Evolutionary conservation across 2,329 filamentous ascomycete species (phyloP).

Genomic region (Pezicula carpinea): DNA sequence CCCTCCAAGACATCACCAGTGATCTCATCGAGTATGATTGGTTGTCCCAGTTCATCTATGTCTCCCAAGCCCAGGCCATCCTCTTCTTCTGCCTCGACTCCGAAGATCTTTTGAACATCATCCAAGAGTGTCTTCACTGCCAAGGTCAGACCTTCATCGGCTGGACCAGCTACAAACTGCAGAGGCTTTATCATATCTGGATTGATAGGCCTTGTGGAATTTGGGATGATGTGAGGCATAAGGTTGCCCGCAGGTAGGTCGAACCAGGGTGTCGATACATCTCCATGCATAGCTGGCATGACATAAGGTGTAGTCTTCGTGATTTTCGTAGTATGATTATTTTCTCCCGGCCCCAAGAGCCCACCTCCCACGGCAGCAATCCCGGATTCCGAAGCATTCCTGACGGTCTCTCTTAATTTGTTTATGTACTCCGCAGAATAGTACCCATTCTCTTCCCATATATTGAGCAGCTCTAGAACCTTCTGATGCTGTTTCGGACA

Average conservation of each 20-base stretch:
- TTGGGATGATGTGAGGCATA: constrained; percentile 72
- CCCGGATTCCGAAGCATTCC: constrained; percentile 33
- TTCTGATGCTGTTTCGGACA: constrained; percentile 64
- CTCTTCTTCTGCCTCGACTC: constrained; percentile 45
- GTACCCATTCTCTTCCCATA: constrained; percentile 68
- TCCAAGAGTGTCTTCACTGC: constrained; percentile 68
- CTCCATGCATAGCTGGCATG: constrained; percentile 74
- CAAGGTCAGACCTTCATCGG: constrained; percentile 58
- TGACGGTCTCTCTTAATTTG: constrained; percentile 55
- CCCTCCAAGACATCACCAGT: constrained; percentile 57
- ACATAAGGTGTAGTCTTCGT: constrained; percentile 60
- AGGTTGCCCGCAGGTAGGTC: constrained; percentile 80
- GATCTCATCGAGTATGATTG: constrained; percentile 59
- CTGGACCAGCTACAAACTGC: constrained; percentile 63
- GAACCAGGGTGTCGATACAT: constrained; percentile 68
- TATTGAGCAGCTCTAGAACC: constrained; percentile 55
- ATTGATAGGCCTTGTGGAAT: constrained; percentile 71
- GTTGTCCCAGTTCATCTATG: constrained; percentile 72
- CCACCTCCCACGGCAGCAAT: constrained; percentile 21
- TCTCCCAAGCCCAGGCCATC: constrained; percentile 44
- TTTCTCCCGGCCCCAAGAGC: constrained; percentile 6
- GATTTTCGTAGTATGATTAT: constrained; percentile 44
- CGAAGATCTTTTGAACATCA: constrained; percentile 66
- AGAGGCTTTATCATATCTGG: constrained; percentile 67
- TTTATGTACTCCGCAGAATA: constrained; percentile 49